Percentiles rank a stretch among this genome's conserved stretches.
These are phyloP conservation scores for Nitzschia putrida DNA, from an alignment of 108 stramenopile species.

Conservation along the genomic window DNA sequence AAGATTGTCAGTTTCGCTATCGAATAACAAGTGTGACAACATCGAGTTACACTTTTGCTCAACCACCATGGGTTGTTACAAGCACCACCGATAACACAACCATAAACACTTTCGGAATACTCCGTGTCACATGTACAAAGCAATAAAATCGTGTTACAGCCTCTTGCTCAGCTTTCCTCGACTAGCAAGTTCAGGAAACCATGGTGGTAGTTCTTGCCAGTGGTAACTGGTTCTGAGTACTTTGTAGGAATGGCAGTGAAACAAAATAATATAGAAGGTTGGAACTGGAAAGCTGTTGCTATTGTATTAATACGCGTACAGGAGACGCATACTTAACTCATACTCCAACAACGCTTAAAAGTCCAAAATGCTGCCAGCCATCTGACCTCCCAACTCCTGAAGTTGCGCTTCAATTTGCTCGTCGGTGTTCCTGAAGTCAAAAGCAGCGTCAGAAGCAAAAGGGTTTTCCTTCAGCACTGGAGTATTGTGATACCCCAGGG, in stretches of 20 bases:
- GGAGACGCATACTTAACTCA: too few relatives aligned
- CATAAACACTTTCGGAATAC: too few relatives aligned
- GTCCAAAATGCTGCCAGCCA: constrained; percentile 62
- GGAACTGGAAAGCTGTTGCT: background rate
- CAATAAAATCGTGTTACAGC: too few relatives aligned
- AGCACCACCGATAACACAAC: too few relatives aligned
- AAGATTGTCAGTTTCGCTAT: background rate
- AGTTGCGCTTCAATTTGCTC: constrained; percentile 69
- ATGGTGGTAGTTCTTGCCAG: too few relatives aligned
- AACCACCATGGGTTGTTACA: too few relatives aligned
- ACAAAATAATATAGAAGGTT: too few relatives aligned
- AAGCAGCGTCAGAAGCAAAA: constrained; percentile 11
- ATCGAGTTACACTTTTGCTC: background rate
- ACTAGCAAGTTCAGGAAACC: too few relatives aligned
- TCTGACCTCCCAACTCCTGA: constrained; percentile 70
- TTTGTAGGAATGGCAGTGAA: too few relatives aligned
- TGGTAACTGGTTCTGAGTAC: too few relatives aligned
- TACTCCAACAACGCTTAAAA: constrained; percentile 24
- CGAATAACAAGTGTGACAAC: constrained; percentile 8
- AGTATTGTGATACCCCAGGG: background rate
- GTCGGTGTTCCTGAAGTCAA: constrained; percentile 31
- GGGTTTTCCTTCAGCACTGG: constrained; percentile 38
- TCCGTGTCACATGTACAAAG: too few relatives aligned
- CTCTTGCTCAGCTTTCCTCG: too few relatives aligned
- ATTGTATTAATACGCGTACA: background rate